phyloP scores from a whole-genome alignment of 768 basidiomycete genomes.

The Termitomyces heimii region DNA sequence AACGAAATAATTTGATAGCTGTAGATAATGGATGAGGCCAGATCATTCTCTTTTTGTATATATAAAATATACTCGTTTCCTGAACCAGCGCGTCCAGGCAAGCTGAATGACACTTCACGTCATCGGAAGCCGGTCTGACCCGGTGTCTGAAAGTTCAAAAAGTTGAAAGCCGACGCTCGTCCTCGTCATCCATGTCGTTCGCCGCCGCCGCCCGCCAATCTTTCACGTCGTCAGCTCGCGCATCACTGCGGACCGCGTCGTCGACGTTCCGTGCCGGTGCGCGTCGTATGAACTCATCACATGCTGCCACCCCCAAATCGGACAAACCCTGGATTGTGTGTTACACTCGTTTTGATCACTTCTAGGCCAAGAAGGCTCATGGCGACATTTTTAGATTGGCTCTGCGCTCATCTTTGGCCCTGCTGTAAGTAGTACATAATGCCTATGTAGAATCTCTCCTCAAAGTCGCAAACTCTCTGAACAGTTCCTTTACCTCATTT shows the following conservation, averaged over 20 bases:
- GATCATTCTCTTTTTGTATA: too few species aligned
- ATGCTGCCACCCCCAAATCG: conserved; percentile 24
- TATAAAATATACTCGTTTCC: too few species aligned
- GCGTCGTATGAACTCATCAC: conserved; percentile 32
- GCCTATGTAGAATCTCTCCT: neutral
- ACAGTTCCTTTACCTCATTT: conserved; percentile 36
- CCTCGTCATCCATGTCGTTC: conserved; percentile 29
- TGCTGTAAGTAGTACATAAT: conserved; percentile 23
- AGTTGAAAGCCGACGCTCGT: conserved; percentile 5
- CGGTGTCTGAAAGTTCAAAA: conserved; percentile 17
- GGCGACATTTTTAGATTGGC: conserved; percentile 25
- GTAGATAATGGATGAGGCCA: too few species aligned
- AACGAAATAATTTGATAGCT: too few species aligned
- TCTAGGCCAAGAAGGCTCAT: neutral
- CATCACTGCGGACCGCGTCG: conserved; percentile 17
- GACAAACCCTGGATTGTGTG: conserved; percentile 43
- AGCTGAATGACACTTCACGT: conserved; percentile 2
- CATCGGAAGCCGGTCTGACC: conserved; percentile 31
- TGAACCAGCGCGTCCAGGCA: too few species aligned
- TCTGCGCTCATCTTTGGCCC: conserved; percentile 35
- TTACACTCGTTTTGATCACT: conserved; percentile 10
- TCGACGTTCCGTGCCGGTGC: conserved; percentile 21
- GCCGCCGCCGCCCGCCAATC: conserved; percentile 30
- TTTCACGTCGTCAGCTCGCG: conserved; percentile 27
- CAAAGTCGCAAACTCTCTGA: neutral